A percentile compares a stretch with the other conserved stretches of the same genome.
Conservation (phyloP, 179 eudicot genomes). For the Monotropa hypopitys region DNA sequence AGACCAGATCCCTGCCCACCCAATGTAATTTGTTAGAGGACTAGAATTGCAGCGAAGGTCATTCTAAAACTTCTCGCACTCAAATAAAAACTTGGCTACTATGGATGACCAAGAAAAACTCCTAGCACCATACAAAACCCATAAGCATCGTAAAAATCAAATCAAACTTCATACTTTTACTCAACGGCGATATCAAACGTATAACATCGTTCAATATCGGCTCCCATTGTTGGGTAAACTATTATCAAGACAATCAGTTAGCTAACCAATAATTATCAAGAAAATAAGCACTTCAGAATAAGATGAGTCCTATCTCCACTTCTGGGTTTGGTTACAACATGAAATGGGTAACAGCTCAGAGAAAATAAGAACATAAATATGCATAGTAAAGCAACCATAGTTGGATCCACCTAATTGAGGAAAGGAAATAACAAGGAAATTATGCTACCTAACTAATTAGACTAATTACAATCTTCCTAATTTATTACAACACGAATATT, state of each 20-base stretch:
- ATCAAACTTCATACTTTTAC: not conserved
- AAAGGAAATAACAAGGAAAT: no score
- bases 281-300: not conserved
- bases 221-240: not conserved
- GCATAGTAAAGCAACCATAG: not conserved
- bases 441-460: no score
- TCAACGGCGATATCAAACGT: not conserved
- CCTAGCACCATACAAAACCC: no score
- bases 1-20: slow-evolving; percentile 55
- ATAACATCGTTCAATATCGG: not conserved
- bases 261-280: not conserved
- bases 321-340: not conserved
- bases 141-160: slow-evolving; percentile 1
- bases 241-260: not conserved
- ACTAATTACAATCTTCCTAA: no score
- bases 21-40: slow-evolving; percentile 2
- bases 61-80: not conserved
- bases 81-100: not conserved
- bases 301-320: not conserved
- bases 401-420: not conserved
- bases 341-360: not conserved
- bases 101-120: not conserved
- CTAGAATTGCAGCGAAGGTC: not conserved
- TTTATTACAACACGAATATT: no score
- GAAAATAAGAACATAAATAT: not conserved